A percentile compares a stretch with the other conserved stretches of the same genome.
Evolutionary conservation across 805 yeast genomes (phyloP).

Genomic region (Suhomyces pyralidae): DNA sequence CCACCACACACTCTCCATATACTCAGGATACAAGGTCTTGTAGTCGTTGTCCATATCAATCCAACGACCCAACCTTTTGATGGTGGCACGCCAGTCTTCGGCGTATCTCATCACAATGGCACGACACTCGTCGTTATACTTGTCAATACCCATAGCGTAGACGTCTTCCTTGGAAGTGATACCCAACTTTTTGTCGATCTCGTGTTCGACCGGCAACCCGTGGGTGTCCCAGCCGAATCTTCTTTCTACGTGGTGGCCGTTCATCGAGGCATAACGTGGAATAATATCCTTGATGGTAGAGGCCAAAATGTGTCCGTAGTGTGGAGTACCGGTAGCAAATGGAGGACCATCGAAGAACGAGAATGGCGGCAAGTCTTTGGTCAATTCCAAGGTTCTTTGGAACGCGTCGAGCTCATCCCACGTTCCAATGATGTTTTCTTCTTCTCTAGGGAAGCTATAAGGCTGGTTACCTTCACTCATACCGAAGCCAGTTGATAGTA

Average conservation of each 20-base stretch:
- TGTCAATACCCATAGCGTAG: constrained; percentile 87
- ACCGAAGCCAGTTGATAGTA: too few relatives aligned
- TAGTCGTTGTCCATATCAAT: constrained; percentile 98
- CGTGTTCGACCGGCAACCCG: constrained; percentile 97
- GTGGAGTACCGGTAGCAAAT: constrained; percentile 99
- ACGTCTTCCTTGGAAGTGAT: constrained; percentile 94
- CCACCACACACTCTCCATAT: constrained; percentile 99
- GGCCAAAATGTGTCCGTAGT: constrained; percentile 95
- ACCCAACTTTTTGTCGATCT: constrained; percentile 95
- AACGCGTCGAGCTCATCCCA: constrained; percentile 97
- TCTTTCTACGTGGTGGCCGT: constrained; percentile 93
- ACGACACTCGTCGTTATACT: constrained; percentile 92
- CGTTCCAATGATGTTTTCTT: constrained; percentile 70
- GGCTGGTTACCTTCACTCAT: constrained; percentile 13
- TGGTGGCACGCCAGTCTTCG: constrained; percentile 88
- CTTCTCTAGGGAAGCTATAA: constrained; percentile 85
- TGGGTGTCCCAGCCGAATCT: constrained; percentile 99
- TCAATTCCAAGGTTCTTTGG: constrained; percentile 76
- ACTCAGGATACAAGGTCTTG: constrained; percentile 91
- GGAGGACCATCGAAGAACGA: constrained; percentile 99
- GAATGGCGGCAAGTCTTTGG: constrained; percentile 82
- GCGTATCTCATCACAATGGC: constrained; percentile 97
- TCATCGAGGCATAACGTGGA: constrained; percentile 97
- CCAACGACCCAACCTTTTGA: constrained; percentile 97
- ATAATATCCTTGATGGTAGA: constrained; percentile 97